Conservation (phyloP, 352 stramenopile genomes). For the Pelagophyceae sp. region DNA sequence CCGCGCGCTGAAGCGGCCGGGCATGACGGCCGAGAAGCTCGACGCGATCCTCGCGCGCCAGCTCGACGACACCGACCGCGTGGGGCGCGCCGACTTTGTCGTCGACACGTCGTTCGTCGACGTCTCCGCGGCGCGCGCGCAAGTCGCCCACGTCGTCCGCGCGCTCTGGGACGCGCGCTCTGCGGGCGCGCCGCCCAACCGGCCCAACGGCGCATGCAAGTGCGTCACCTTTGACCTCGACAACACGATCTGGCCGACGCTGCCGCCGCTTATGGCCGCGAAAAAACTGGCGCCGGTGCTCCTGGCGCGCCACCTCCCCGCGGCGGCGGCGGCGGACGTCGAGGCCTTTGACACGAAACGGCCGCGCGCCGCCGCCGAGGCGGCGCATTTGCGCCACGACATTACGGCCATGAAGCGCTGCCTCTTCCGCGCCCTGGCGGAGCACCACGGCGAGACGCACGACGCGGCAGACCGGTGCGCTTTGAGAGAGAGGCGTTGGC, state of each 20-base stretch:
- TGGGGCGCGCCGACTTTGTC: not conserved
- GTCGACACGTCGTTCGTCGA: conserved; percentile 8
- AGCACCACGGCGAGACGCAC: not conserved
- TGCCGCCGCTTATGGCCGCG: not conserved
- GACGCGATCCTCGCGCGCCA: conserved; percentile 16
- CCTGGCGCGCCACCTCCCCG: not conserved
- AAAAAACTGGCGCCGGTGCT: not conserved
- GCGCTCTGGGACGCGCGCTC: not conserved
- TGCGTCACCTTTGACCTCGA: conserved; percentile 15
- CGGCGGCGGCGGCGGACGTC: not conserved
- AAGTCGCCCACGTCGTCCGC: not conserved
- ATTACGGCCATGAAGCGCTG: not conserved
- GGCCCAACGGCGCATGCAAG: not conserved
- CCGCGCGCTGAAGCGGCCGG: not conserved
- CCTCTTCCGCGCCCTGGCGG: not conserved
- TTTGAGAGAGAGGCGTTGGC: too few relatives aligned
- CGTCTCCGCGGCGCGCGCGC: not conserved
- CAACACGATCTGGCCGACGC: conserved; percentile 18
- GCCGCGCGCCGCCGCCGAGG: not conserved
- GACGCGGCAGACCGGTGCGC: too few relatives aligned
- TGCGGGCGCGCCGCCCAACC: too few relatives aligned
- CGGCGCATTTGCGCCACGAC: not conserved
- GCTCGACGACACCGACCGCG: not conserved
- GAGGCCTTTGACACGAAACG: not conserved
- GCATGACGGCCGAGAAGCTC: not conserved